Conservation (phyloP, 768 basidiomycete species). For the Macrolepiota albuminosa region DNA sequence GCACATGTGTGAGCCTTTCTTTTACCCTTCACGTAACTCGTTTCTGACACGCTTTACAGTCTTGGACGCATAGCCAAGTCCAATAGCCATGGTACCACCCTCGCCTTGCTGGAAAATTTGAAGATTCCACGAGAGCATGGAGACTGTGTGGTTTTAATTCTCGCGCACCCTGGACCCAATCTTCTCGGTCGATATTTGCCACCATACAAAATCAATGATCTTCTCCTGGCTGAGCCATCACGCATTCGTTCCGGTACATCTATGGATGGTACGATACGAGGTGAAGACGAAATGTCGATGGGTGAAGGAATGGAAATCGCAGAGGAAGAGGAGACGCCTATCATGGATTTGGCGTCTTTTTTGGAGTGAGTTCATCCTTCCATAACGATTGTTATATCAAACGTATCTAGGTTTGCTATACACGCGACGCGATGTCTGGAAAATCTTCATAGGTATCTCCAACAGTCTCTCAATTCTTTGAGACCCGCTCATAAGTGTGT, state of each 20-base stretch:
- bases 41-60: conserved; percentile 24
- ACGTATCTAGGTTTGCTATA: conserved; percentile 55
- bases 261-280: conserved; percentile 46
- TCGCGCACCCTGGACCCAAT: conserved; percentile 68
- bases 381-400: background rate
- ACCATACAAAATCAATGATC: conserved; percentile 57
- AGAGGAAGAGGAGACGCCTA: conserved; percentile 50
- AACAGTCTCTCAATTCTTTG: background rate
- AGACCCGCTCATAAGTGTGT: conserved; percentile 1
- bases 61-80: conserved; percentile 45
- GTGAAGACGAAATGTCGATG: conserved; percentile 15
- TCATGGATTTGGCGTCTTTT: conserved; percentile 76
- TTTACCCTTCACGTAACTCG: background rate
- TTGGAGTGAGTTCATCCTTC: conserved; percentile 46
- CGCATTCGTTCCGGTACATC: conserved; percentile 36
- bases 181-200: conserved; percentile 69
- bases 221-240: conserved; percentile 54
- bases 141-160: conserved; percentile 66
- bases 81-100: conserved; percentile 44
- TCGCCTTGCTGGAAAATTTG: conserved; percentile 61
- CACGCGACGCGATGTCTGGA: conserved; percentile 72
- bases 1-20: conserved; percentile 54
- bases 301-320: conserved; percentile 31
- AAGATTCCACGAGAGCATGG: conserved; percentile 62
- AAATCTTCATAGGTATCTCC: conserved; percentile 51